Percentiles rank a stretch among this genome's conserved stretches.
Conservation (phyloP, 2,329 filamentous ascomycete genomes). For the Colletotrichum shisoi region DNA sequence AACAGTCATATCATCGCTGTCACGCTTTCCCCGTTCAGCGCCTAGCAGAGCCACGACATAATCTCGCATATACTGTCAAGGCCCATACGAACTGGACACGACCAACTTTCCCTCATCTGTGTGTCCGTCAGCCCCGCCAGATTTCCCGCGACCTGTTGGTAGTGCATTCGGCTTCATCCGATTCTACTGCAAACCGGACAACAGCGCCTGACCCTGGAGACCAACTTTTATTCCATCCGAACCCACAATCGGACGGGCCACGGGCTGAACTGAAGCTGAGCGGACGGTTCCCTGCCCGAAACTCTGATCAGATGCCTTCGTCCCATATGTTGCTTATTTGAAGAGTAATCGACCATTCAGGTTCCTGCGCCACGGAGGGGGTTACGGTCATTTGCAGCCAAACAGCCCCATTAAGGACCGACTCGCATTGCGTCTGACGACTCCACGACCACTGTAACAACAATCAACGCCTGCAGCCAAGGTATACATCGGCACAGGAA, state of each 20-base stretch:
- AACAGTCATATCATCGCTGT: constrained; percentile 14
- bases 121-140: not conserved
- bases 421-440: constrained; percentile 27
- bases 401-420: not conserved
- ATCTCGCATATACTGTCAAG: constrained; percentile 31
- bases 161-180: constrained; percentile 16
- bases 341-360: constrained; percentile 24
- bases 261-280: constrained; percentile 10
- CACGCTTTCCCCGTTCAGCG: constrained; percentile 25
- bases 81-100: constrained; percentile 3
- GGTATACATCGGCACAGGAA: constrained; percentile 15
- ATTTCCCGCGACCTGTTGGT: constrained; percentile 14
- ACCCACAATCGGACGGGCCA: constrained; percentile 21
- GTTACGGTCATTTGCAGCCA: constrained; percentile 23
- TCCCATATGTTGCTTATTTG: constrained; percentile 17
- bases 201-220: constrained; percentile 10
- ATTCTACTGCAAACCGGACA: constrained; percentile 17
- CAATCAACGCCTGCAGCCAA: constrained; percentile 30
- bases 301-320: constrained; percentile 30
- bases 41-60: constrained; percentile 13
- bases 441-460: constrained; percentile 31
- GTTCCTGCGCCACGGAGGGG: constrained; percentile 17
- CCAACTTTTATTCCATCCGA: constrained; percentile 25
- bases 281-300: constrained; percentile 22
- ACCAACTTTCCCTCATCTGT: not conserved